phyloP scores from a whole-genome alignment of 345 rosid genomes.

The Moricandia moricandioides region DNA sequence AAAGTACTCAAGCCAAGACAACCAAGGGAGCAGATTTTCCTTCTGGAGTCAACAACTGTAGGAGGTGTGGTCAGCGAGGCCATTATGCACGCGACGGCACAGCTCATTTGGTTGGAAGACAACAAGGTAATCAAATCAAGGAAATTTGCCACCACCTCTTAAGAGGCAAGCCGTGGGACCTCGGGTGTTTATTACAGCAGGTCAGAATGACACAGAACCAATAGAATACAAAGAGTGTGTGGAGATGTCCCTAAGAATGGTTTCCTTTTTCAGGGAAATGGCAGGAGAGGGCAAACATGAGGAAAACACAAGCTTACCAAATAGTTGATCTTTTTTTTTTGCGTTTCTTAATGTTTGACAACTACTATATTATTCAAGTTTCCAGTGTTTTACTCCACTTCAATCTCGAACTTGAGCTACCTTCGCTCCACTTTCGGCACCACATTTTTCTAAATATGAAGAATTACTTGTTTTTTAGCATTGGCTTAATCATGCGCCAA shows the following conservation, averaged over 20 bases:
- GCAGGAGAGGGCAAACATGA: slow-evolving; percentile 67
- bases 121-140: no score
- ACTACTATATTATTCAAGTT: slow-evolving; percentile 16
- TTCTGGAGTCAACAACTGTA: neutral
- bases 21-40: neutral
- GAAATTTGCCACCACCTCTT: neutral
- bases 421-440: slow-evolving; percentile 22
- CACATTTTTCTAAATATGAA: neutral
- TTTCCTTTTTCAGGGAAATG: slow-evolving; percentile 15
- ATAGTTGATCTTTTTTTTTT: slow-evolving; percentile 47
- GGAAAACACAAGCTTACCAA: slow-evolving; percentile 61
- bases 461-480: slow-evolving; percentile 11
- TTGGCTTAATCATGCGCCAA: slow-evolving; percentile 20
- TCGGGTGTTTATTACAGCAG: neutral
- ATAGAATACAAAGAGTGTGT: neutral
- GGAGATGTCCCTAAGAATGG: neutral
- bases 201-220: neutral
- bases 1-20: neutral
- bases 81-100: neutral
- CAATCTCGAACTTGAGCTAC: slow-evolving; percentile 12
- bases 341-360: slow-evolving; percentile 6
- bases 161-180: neutral
- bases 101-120: neutral
- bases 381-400: slow-evolving; percentile 26
- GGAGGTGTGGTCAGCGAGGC: neutral